Evolutionary conservation across 495 filamentous ascomycete species (phyloP).

Genomic region (Endocarpon pusillum): DNA sequence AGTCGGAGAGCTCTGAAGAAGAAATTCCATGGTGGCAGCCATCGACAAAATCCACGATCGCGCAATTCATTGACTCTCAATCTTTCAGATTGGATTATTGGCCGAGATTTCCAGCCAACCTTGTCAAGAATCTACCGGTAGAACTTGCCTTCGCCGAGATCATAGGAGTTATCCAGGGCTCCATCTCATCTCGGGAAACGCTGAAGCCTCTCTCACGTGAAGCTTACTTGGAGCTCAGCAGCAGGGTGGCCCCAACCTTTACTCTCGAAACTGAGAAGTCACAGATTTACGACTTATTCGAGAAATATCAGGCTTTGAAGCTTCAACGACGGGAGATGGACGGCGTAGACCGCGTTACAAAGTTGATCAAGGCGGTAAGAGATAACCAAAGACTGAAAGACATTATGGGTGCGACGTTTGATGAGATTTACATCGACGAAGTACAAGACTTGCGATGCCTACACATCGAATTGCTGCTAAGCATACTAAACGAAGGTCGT

Average conservation of each 20-base stretch:
- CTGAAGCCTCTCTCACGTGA: conserved; percentile 13
- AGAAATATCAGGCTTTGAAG: conserved; percentile 22
- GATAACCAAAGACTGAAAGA: conserved; percentile 5
- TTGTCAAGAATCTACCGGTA: conserved; percentile 6
- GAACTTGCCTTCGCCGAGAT: conserved; percentile 28
- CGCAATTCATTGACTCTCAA: conserved; percentile 16
- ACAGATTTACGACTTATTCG: conserved; percentile 18
- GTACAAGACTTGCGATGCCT: conserved; percentile 25
- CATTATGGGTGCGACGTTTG: conserved; percentile 14
- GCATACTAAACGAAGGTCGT: conserved; percentile 15
- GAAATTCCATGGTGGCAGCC: no score
- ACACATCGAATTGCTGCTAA: conserved; percentile 22
- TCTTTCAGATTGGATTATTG: conserved; percentile 25
- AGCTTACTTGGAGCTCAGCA: conserved; percentile 15
- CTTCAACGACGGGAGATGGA: conserved; percentile 15
- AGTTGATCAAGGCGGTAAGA: conserved; percentile 8
- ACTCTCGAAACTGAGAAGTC: conserved; percentile 10
- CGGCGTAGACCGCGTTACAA: conserved; percentile 18
- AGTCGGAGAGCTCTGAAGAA: no score
- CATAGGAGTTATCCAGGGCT: conserved; percentile 29
- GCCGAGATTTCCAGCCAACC: conserved; percentile 16
- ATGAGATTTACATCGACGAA: conserved; percentile 30
- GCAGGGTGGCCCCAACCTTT: conserved; percentile 17
- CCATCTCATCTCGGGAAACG: conserved; percentile 4
- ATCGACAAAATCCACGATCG: no score